phyloP scores from a whole-genome alignment of 768 basidiomycete genomes.

The Epithele typhae region DNA sequence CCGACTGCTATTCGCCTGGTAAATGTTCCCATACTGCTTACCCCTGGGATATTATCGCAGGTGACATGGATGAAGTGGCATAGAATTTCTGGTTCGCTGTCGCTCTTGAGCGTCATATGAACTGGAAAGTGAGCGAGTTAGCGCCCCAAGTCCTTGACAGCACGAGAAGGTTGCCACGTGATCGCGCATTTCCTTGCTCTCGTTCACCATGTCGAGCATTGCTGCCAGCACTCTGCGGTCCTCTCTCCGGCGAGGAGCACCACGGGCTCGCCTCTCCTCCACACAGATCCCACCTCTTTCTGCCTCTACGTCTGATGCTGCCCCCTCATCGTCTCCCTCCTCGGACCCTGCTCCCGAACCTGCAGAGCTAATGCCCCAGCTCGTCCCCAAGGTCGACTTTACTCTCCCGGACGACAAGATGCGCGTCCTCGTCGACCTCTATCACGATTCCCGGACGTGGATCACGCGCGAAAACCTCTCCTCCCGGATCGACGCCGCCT shows the following conservation, averaged over 20 bases:
- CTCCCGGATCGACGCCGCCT: constrained; percentile 59
- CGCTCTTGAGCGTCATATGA: no score
- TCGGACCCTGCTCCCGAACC: constrained; percentile 2
- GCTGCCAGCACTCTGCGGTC: constrained; percentile 10
- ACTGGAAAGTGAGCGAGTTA: no score
- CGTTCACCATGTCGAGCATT: constrained; percentile 14
- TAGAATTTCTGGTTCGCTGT: no score
- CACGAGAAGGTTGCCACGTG: constrained; percentile 6
- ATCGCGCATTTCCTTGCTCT: constrained; percentile 11
- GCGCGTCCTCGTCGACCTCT: constrained; percentile 71
- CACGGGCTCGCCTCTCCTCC: constrained; percentile 16
- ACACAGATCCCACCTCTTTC: constrained; percentile 9
- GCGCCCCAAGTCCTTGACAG: no score
- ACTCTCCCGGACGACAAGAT: constrained; percentile 52
- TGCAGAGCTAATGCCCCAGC: no score
- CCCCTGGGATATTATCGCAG: no score
- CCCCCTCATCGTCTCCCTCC: background rate
- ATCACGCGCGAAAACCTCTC: constrained; percentile 69
- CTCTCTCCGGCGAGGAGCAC: constrained; percentile 8
- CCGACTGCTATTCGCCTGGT: no score
- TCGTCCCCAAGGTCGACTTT: constrained; percentile 8
- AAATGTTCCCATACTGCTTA: no score
- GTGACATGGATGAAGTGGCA: no score
- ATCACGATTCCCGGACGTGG: constrained; percentile 71
- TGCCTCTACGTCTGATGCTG: background rate